phyloP scores from a whole-genome alignment of 2,329 filamentous ascomycete genomes.

The Alternaria ventricosa region DNA sequence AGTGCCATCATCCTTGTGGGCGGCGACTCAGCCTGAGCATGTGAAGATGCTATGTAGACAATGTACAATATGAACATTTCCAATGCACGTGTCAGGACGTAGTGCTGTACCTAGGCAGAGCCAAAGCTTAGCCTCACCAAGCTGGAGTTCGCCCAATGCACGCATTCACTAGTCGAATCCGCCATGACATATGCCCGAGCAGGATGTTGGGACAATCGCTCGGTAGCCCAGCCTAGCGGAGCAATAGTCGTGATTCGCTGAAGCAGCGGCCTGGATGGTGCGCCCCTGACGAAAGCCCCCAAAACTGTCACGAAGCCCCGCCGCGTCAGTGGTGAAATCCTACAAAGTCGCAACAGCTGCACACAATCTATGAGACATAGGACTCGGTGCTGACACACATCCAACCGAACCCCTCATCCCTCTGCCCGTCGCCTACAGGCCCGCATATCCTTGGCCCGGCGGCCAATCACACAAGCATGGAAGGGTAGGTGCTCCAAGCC shows the following conservation, averaged over 20 bases:
- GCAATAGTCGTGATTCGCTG: conserved; percentile 14
- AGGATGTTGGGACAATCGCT: not conserved
- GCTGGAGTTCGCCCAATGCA: not conserved
- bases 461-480: conserved; percentile 35
- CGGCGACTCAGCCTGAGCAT: conserved; percentile 26
- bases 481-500: conserved; percentile 38
- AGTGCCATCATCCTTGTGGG: conserved; percentile 82
- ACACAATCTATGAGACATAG: not conserved
- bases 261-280: conserved; percentile 1
- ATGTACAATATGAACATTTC: not conserved
- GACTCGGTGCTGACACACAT: not conserved
- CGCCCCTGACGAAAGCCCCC: conserved; percentile 17
- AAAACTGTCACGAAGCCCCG: conserved; percentile 12
- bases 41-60: not conserved
- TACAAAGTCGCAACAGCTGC: conserved; percentile 1
- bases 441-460: conserved; percentile 3
- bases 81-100: not conserved
- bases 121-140: not conserved
- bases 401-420: not conserved
- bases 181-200: conserved; percentile 5
- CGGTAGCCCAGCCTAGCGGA: conserved; percentile 1
- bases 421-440: not conserved
- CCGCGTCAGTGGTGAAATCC: conserved; percentile 1
- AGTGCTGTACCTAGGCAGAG: not conserved
- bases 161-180: not conserved